These are phyloP conservation scores for Xenosphaeropsis pyriputrescens DNA, from an alignment of 2,329 filamentous ascomycete species.

Conservation along the genomic window DNA sequence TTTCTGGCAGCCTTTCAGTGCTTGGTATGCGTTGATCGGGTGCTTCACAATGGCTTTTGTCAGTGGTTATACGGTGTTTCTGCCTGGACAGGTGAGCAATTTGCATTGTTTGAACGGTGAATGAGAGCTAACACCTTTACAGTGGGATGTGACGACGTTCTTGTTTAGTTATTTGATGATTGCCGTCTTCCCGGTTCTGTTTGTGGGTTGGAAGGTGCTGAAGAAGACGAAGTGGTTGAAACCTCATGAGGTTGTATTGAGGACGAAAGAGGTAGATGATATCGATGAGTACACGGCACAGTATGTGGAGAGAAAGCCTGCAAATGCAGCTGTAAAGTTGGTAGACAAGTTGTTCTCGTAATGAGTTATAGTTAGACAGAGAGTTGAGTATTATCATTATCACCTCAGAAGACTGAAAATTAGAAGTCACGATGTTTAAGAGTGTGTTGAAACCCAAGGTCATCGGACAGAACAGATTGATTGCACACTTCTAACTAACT, in stretches of 20 bases:
- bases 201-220: conserved; percentile 43
- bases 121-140: neutral
- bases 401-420: too few species aligned
- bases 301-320: conserved; percentile 23
- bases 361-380: too few species aligned
- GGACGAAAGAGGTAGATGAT: conserved; percentile 35
- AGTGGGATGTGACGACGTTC: conserved; percentile 44
- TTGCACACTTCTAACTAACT: too few species aligned
- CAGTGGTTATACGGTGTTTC: conserved; percentile 45
- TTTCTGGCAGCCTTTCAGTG: conserved; percentile 39
- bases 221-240: conserved; percentile 38
- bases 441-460: too few species aligned
- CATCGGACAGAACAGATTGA: too few species aligned
- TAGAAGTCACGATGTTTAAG: too few species aligned
- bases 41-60: conserved; percentile 45
- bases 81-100: conserved; percentile 22
- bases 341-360: conserved; percentile 9
- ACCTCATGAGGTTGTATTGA: conserved; percentile 37
- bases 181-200: conserved; percentile 41
- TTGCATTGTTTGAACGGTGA: neutral
- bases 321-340: conserved; percentile 10
- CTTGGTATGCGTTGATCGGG: conserved; percentile 34
- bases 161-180: conserved; percentile 46
- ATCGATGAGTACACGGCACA: conserved; percentile 45
- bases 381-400: too few species aligned